These are phyloP conservation scores for Cicer cuneatum DNA, from an alignment of 306 rosid species.

Conservation along the genomic window DNA sequence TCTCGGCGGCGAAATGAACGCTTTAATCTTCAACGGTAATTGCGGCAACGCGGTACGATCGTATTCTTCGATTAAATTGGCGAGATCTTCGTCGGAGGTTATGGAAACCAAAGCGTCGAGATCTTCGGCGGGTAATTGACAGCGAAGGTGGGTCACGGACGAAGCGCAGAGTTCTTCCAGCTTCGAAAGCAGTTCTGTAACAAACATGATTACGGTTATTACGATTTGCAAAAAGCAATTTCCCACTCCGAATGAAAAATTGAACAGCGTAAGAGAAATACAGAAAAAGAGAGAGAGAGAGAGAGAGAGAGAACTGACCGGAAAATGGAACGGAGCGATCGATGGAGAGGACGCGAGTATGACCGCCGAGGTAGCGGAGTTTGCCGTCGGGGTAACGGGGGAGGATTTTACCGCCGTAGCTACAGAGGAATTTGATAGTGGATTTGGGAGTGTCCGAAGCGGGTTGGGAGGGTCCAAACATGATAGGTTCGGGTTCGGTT, in stretches of 20 bases:
- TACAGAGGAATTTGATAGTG: constrained; percentile 79
- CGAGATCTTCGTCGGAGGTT: constrained; percentile 87
- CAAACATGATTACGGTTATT: constrained; percentile 27
- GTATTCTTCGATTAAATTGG: constrained; percentile 84
- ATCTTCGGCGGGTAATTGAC: constrained; percentile 89
- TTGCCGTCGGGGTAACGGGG: constrained; percentile 95
- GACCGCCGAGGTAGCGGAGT: constrained; percentile 92
- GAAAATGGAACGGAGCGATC: constrained; percentile 73
- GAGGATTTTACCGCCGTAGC: constrained; percentile 91
- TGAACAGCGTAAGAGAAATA: neutral
- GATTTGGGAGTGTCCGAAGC: constrained; percentile 41
- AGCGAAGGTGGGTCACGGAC: constrained; percentile 70
- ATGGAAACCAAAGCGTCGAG: constrained; percentile 90
- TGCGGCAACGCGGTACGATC: constrained; percentile 56
- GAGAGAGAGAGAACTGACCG: constrained; percentile 57
- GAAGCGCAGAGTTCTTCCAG: constrained; percentile 71
- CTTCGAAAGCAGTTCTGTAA: constrained; percentile 76
- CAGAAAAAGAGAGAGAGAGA: neutral
- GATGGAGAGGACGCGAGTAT: constrained; percentile 86
- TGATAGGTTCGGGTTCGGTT: constrained; percentile 35
- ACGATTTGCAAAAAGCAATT: constrained; percentile 27
- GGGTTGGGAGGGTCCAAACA: constrained; percentile 55
- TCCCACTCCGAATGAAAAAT: constrained; percentile 28
- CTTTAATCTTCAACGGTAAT: constrained; percentile 69
- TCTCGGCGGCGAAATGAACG: constrained; percentile 74